These are phyloP conservation scores for Populus deltoides DNA, from an alignment of 345 rosid genomes.

Conservation along the genomic window DNA sequence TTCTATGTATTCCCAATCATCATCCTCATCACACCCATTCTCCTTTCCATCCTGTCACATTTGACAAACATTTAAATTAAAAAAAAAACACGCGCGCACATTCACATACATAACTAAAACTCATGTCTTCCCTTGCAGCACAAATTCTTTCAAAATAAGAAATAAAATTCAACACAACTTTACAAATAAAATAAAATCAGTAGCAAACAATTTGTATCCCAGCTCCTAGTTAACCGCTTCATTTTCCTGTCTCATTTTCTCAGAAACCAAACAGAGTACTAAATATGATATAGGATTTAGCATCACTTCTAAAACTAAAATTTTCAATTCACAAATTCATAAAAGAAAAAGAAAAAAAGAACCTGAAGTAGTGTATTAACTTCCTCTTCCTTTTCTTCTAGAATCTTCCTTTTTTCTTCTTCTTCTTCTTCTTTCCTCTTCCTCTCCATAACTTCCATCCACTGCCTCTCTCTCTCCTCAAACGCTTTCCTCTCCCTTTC, in stretches of 20 bases:
- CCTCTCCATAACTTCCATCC: slow-evolving; percentile 62
- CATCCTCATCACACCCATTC: slow-evolving; percentile 46
- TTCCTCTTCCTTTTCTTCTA: slow-evolving; percentile 35
- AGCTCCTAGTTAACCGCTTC: not conserved
- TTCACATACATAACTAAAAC: too few relatives aligned
- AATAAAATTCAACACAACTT: too few relatives aligned
- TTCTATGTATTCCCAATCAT: slow-evolving; percentile 78
- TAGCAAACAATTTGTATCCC: not conserved
- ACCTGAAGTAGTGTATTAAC: slow-evolving; percentile 16
- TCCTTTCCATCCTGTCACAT: slow-evolving; percentile 44
- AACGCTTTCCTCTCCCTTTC: slow-evolving; percentile 67
- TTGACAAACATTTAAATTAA: not conserved
- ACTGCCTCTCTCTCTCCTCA: slow-evolving; percentile 71
- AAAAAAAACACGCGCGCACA: too few relatives aligned
- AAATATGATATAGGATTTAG: not conserved
- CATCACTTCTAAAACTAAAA: not conserved
- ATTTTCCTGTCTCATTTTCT: not conserved
- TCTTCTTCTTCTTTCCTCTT: slow-evolving; percentile 31
- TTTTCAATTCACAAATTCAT: not conserved
- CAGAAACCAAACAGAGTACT: slow-evolving; percentile 19
- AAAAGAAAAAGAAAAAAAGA: slow-evolving; percentile 3
- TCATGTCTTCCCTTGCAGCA: too few relatives aligned
- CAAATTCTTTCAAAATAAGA: too few relatives aligned
- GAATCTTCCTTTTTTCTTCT: slow-evolving; percentile 16
- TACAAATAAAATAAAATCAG: not conserved